Evolutionary conservation across 345 rosid genomes (phyloP), one percentile per base, ranked within the genome.

Genomic region (Trapa incisa): DNA sequence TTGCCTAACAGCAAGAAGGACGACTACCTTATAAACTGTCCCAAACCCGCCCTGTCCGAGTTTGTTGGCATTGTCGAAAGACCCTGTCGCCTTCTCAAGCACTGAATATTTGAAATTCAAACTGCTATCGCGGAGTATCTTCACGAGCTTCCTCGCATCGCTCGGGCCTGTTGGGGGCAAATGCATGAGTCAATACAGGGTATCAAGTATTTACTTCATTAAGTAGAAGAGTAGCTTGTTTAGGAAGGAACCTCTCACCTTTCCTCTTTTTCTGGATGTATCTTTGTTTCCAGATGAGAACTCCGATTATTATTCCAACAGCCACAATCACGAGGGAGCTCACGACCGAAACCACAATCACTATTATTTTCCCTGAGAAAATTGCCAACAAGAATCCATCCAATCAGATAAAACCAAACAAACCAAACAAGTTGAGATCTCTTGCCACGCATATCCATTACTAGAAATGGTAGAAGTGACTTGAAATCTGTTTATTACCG

Each of bases 1-100:
- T 22, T 22, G 29, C 29, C 29, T 22, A 22, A 22, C 29, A 22
- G 29, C 0, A 22, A 22, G 0, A 22, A 22, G 29, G 29, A 22
- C 29, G 29, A 22, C 29, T 22, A 22, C 29, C 29, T 22, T 22
- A 22, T 22, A 22, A 41, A 93, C 98, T 66, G 94, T 84, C 65
- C 98, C 99, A 58, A 85, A 90, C 42, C 96, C 99, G 62, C 98
- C 98, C 73, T 93, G 98, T 66, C 98, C 98, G 36, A 90, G 94
- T 83, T 90, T 90, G 80, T 93, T 90, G 13, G 73, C 81, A 1
- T 61, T 70, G 41, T 77, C 86, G 60, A 93, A 93, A 3, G 89
- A 85, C 65, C 80, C 89, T 6, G 98, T 93, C 1, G 97, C 94
- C 56, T 84, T 90, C 82, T 90, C 98, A 0, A 93, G 82, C 37